Evolutionary conservation across 352 stramenopile genomes (phyloP).

Genomic region (Peronospora tabacina): DNA sequence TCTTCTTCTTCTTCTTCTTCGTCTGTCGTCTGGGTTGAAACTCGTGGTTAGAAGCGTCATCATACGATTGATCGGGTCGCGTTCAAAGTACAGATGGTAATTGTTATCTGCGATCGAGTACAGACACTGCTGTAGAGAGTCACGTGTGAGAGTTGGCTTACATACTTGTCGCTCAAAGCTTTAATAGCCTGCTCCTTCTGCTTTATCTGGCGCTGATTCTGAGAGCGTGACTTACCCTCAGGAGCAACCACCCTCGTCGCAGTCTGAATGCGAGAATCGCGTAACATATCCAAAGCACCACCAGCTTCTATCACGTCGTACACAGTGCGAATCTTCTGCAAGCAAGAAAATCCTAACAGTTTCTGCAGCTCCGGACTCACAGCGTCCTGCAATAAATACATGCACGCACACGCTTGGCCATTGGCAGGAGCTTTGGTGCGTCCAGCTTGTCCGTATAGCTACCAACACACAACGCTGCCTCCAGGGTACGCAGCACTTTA

Average conservation of each 20-base stretch:
- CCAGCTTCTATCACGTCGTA: slow-evolving; percentile 80
- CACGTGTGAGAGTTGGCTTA: slow-evolving; percentile 40
- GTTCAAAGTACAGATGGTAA: slow-evolving; percentile 96
- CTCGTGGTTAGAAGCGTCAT: slow-evolving; percentile 83
- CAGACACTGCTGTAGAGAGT: slow-evolving; percentile 91
- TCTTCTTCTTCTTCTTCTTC: slow-evolving; percentile 60
- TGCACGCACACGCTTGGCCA: slow-evolving; percentile 74
- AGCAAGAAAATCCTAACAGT: slow-evolving; percentile 78
- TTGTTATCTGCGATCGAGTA: slow-evolving; percentile 97
- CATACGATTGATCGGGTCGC: slow-evolving; percentile 94
- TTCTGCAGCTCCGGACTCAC: slow-evolving; percentile 76
- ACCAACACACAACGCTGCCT: slow-evolving; percentile 89
- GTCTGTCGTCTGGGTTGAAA: slow-evolving; percentile 81
- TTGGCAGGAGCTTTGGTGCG: slow-evolving; percentile 47
- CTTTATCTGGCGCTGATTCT: slow-evolving; percentile 91
- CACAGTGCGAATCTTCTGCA: slow-evolving; percentile 84
- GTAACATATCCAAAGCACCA: slow-evolving; percentile 66
- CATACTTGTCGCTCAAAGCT: slow-evolving; percentile 76
- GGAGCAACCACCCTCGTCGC: slow-evolving; percentile 94
- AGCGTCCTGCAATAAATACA: slow-evolving; percentile 90
- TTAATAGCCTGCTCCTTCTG: slow-evolving; percentile 89
- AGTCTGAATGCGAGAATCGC: slow-evolving; percentile 84
- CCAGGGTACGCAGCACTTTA: slow-evolving; percentile 90
- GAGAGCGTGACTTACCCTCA: slow-evolving; percentile 74
- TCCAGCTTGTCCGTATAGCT: slow-evolving; percentile 93